phyloP scores from a whole-genome alignment of 768 basidiomycete species.

The Hygrocybe punicea region DNA sequence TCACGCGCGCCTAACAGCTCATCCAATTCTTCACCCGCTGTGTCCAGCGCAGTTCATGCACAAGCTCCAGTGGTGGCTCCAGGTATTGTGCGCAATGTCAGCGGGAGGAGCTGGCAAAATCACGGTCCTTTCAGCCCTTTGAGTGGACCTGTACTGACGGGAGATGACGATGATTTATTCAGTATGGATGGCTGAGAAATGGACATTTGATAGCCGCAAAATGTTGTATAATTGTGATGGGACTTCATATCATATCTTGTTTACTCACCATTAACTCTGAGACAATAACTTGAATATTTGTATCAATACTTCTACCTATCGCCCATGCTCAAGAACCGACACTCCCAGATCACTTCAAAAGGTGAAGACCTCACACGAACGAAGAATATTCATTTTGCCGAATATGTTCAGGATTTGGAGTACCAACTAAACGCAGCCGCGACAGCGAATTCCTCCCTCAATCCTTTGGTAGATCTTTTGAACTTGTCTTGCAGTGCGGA shows the following conservation, averaged over 20 bases:
- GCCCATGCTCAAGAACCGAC: no score
- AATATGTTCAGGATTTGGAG: slow-evolving; percentile 42
- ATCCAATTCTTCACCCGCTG: slow-evolving; percentile 14
- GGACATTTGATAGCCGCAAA: background rate
- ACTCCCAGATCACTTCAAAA: no score
- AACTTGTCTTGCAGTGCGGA: slow-evolving; percentile 47
- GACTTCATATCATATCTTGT: background rate
- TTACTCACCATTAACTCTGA: background rate
- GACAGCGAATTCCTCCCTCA: slow-evolving; percentile 59
- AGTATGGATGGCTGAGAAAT: slow-evolving; percentile 52
- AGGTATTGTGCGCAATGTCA: slow-evolving; percentile 32
- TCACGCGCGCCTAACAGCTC: slow-evolving; percentile 19
- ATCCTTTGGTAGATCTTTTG: slow-evolving; percentile 72
- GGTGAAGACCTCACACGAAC: no score
- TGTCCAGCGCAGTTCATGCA: slow-evolving; percentile 8
- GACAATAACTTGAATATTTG: background rate
- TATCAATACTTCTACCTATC: background rate
- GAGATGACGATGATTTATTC: slow-evolving; percentile 67
- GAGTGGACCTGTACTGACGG: slow-evolving; percentile 56
- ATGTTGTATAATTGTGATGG: background rate
- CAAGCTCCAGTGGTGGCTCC: slow-evolving; percentile 11
- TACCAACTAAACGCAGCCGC: slow-evolving; percentile 52
- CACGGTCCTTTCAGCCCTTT: slow-evolving; percentile 53
- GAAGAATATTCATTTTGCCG: no score
- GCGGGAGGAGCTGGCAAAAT: slow-evolving; percentile 39